Evolutionary conservation across 176 grass and related monocot genomes (phyloP).

Genomic region (Carex cristatella): DNA sequence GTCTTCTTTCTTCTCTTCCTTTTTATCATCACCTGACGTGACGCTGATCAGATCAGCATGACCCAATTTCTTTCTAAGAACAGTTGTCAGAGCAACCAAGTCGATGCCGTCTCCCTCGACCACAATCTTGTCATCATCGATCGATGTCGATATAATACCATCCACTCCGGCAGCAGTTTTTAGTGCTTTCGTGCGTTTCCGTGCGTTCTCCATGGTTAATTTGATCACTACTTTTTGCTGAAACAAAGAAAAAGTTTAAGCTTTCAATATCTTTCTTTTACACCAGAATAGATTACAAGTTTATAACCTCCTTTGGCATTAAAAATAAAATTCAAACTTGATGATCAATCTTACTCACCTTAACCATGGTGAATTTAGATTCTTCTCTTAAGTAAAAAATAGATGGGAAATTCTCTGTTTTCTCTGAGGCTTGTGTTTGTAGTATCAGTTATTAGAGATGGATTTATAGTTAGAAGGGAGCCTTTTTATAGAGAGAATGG

Average conservation of each 20-base stretch:
- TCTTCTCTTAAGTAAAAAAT: not conserved
- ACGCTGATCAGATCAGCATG: slow-evolving; percentile 41
- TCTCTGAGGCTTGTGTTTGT: not conserved
- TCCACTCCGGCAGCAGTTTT: not conserved
- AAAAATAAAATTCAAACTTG: not conserved
- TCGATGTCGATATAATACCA: not conserved
- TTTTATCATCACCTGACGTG: slow-evolving; percentile 31
- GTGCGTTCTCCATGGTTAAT: not conserved
- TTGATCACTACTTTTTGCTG: slow-evolving; percentile 19
- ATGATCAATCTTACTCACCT: not conserved
- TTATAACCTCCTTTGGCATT: not conserved
- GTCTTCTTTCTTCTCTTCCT: slow-evolving; percentile 25
- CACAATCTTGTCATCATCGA: slow-evolving; percentile 33
- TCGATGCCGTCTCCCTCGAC: slow-evolving; percentile 45
- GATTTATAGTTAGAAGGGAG: not conserved
- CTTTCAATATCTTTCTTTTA: not conserved
- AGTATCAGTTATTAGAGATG: not conserved
- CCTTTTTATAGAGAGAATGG: not conserved
- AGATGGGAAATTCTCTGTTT: not conserved
- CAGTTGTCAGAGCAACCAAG: not conserved
- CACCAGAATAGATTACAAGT: not conserved
- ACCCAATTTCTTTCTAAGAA: slow-evolving; percentile 28
- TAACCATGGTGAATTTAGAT: not conserved
- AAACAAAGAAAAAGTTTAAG: not conserved
- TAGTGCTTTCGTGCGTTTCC: not conserved